Evolutionary conservation across 371 early-diverging fungal species (phyloP).

Genomic region (Syncephalis plumigaleata): DNA sequence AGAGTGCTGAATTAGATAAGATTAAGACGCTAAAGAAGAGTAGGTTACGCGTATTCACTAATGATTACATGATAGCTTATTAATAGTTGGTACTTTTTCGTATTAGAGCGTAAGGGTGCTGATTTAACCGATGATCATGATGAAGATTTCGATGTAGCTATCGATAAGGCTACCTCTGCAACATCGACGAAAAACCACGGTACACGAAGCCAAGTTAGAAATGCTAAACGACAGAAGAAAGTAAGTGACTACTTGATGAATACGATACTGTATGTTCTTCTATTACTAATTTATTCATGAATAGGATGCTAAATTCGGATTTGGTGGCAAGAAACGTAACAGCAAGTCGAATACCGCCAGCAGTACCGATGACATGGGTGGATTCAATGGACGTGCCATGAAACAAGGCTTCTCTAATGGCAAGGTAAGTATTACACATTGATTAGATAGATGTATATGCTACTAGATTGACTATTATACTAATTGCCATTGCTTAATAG

Average conservation of each 20-base stretch:
- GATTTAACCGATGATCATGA: constrained; percentile 11
- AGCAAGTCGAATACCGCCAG: constrained; percentile 69
- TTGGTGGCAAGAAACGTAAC: constrained; percentile 69
- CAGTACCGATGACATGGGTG: constrained; percentile 1
- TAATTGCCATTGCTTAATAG: too few relatives aligned
- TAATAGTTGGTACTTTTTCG: not conserved
- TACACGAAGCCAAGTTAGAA: constrained; percentile 10
- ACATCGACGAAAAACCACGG: constrained; percentile 10
- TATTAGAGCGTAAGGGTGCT: constrained; percentile 38
- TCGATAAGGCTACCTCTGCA: constrained; percentile 38
- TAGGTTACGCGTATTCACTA: constrained; percentile 19
- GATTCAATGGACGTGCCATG: not conserved
- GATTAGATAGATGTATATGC: too few relatives aligned
- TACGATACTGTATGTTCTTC: constrained; percentile 12
- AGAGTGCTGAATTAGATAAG: constrained; percentile 72
- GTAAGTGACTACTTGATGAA: constrained; percentile 9
- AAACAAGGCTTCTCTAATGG: not conserved
- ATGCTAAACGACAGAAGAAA: constrained; percentile 8
- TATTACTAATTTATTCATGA: constrained; percentile 5
- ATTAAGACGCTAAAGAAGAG: constrained; percentile 81
- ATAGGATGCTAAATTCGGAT: constrained; percentile 58
- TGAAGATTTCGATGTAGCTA: constrained; percentile 71
- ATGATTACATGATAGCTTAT: not conserved
- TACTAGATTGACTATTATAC: too few relatives aligned
- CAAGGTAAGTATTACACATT: not conserved